Evolutionary conservation across 495 filamentous ascomycete genomes (phyloP).

Genomic region (Penicillium pulvis): DNA sequence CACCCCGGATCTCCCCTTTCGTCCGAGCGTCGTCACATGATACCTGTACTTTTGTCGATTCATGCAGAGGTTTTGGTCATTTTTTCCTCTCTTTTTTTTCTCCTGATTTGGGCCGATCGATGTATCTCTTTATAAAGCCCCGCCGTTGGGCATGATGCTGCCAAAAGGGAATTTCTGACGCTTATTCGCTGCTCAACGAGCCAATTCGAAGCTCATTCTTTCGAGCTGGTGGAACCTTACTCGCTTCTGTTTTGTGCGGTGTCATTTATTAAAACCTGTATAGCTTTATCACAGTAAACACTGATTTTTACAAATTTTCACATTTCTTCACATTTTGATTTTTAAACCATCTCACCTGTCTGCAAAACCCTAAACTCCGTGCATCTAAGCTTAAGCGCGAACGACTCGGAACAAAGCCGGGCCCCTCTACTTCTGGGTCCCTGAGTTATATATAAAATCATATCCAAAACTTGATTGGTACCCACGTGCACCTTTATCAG

Average conservation of each 20-base stretch:
- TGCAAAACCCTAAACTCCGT: constrained; percentile 1
- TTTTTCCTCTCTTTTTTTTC: neutral
- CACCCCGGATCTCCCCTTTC: constrained; percentile 21
- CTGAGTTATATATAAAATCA: constrained; percentile 9
- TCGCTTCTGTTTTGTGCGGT: neutral
- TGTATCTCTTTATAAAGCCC: neutral
- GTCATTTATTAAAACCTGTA: too few relatives aligned
- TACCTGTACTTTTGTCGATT: neutral
- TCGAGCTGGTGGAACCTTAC: neutral
- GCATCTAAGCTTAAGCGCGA: constrained; percentile 11
- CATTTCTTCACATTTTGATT: neutral
- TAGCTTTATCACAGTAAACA: too few relatives aligned
- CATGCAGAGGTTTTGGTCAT: too few relatives aligned
- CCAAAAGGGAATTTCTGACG: neutral
- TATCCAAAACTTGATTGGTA: neutral
- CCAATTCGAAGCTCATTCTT: neutral
- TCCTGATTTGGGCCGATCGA: too few relatives aligned
- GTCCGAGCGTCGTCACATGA: constrained; percentile 1
- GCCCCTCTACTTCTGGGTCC: constrained; percentile 9
- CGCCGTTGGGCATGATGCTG: constrained; percentile 8
- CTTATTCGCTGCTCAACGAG: neutral
- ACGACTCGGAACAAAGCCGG: constrained; percentile 16
- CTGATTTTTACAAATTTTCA: neutral
- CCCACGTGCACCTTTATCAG: neutral
- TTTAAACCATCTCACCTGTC: neutral